Evolutionary conservation across 2,329 filamentous ascomycete genomes (phyloP), one percentile per base, ranked within the genome.

Genomic region (Seiridium unicorne): DNA sequence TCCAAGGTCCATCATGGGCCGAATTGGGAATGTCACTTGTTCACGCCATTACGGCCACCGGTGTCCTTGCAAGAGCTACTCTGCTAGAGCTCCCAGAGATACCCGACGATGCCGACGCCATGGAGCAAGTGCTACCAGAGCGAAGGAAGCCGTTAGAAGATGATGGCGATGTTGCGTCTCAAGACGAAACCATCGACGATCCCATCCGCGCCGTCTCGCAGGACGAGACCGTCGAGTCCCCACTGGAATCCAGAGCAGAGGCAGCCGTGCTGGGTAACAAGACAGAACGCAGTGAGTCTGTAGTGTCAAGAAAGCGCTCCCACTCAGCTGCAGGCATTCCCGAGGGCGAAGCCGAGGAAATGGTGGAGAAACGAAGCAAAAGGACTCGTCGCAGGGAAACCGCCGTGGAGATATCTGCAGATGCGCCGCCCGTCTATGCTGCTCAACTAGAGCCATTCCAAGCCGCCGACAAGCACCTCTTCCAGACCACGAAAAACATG

Each of bases 371-470:
- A 67, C 78, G 87, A 60, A 89, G 86, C 71, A 90, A 90, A 68
- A 78, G 88, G 55, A 86, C 86, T 36, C 81, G 87, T 51, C 82
- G 85, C 18, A 79, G 87, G 58, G 86, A 89, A 48, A 83, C 80
- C 3, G 78, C 81, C 9, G 72, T 75, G 8, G 85, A 84, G 42
- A 85, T 86, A 54, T 72, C 74, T 0, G 70, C 81, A 11, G 84
- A 87, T 61, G 77, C 83, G 5, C 81, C 78, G 55, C 79, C 78
- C 1, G 73, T 82, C 34, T 78, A 82, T 57, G 81, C 84, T 1
- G 81, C 79, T 56, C 83, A 87, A 65, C 72, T 88, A 3, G 80
- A 84, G 64, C 80, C 82, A 2, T 83, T 80, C 53, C 84, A 86
- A 63, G 83, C 83, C 2, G 81, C 80, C 10, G 84, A 87, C 62